A percentile compares a stretch with the other conserved stretches of the same genome.
Conservation (phyloP, 805 yeast genomes). For the Yamadazyma philogaea region DNA sequence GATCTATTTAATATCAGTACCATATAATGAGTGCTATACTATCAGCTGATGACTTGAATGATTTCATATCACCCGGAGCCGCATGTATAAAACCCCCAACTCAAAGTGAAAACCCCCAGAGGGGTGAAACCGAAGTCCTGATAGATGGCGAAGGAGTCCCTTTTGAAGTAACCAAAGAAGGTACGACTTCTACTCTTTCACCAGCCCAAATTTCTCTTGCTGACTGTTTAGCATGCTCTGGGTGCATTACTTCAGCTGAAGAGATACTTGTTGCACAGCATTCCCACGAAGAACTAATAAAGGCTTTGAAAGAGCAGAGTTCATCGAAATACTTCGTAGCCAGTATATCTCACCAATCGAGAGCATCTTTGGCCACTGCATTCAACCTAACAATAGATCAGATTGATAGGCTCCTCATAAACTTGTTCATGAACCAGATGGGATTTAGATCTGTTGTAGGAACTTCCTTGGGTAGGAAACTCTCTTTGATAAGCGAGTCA, state of each 20-base stretch:
- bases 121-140: conserved; percentile 52
- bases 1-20: neutral
- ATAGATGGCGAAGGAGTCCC: conserved; percentile 58
- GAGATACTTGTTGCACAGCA: conserved; percentile 89
- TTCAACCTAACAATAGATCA: conserved; percentile 48
- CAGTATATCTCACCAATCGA: conserved; percentile 80
- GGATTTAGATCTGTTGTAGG: conserved; percentile 80
- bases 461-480: conserved; percentile 72
- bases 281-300: conserved; percentile 74
- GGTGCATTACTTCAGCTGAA: conserved; percentile 97
- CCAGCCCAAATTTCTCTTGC: conserved; percentile 86
- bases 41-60: conserved; percentile 88
- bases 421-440: conserved; percentile 55
- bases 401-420: conserved; percentile 59
- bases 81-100: conserved; percentile 83
- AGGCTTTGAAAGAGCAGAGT: conserved; percentile 41
- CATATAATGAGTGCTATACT: conserved; percentile 75
- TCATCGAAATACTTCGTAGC: conserved; percentile 55
- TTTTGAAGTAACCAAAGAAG: conserved; percentile 64
- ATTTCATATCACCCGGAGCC: conserved; percentile 89
- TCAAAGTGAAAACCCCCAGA: conserved; percentile 20
- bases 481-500: conserved; percentile 50
- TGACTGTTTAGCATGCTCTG: conserved; percentile 95
- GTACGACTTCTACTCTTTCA: conserved; percentile 48
- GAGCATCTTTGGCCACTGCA: conserved; percentile 78